Conservation (phyloP, 345 rosid genomes). For the Euphorbia tirucalli region DNA sequence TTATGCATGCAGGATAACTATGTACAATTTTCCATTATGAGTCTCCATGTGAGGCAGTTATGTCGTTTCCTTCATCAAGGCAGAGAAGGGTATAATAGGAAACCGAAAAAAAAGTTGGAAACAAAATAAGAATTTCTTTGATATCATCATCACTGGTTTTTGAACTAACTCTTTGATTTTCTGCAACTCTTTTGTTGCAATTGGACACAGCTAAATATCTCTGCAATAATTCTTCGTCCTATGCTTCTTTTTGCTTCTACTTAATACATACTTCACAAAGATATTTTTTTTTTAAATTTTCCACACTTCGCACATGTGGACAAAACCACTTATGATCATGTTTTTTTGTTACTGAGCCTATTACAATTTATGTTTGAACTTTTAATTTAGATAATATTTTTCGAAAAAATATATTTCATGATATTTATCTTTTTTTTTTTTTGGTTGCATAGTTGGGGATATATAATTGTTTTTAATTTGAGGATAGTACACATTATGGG, state of each 20-base stretch:
- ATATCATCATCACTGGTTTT: neutral
- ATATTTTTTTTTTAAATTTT: too few species aligned
- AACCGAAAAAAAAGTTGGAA: too few species aligned
- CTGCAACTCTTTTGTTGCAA: neutral
- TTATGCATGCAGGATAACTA: constrained; percentile 21
- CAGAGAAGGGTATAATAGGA: constrained; percentile 1
- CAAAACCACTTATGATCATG: neutral
- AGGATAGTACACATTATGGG: too few species aligned
- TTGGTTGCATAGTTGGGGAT: too few species aligned
- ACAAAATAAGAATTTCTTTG: neutral
- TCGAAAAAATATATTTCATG: too few species aligned
- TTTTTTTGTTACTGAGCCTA: neutral
- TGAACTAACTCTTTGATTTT: neutral
- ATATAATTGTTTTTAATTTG: too few species aligned
- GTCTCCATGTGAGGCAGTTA: constrained; percentile 32
- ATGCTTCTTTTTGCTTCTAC: too few species aligned
- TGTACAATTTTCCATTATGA: neutral
- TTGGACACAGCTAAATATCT: neutral
- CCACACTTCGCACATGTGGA: neutral
- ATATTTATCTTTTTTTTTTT: too few species aligned
- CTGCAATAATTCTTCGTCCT: neutral
- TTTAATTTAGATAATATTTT: too few species aligned
- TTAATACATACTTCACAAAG: too few species aligned
- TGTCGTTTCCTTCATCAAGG: constrained; percentile 22
- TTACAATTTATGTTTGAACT: too few species aligned